These are phyloP conservation scores for Sanguinoderma infundibulare DNA, from an alignment of 1,284 basidiomycete species.

Conservation along the genomic window DNA sequence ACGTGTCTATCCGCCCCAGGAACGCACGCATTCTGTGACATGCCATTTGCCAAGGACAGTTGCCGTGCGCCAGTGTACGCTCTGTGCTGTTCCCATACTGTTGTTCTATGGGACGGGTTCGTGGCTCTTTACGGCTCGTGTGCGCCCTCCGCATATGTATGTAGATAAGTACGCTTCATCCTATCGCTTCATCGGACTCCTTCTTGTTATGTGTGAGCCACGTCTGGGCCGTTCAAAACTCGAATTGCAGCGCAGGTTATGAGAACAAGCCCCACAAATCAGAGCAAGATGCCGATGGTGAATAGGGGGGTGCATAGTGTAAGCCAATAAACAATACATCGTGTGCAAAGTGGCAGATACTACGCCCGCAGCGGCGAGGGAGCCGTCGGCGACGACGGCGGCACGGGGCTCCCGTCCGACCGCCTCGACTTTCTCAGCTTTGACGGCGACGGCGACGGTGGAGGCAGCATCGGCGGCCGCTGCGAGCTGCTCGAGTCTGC, in stretches of 20 bases:
- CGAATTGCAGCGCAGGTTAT: not conserved
- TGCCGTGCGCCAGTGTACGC: conserved; percentile 12
- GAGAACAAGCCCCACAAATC: not conserved
- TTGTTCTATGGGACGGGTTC: conserved; percentile 1
- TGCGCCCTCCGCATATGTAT: conserved; percentile 14
- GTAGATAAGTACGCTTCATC: conserved; percentile 19
- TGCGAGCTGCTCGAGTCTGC: conserved; percentile 10
- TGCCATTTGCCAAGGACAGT: conserved; percentile 4
- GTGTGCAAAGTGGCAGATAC: not conserved
- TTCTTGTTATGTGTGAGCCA: not conserved
- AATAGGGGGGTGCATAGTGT: conserved; percentile 1
- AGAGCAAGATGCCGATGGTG: not conserved
- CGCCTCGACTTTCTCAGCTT: conserved; percentile 23
- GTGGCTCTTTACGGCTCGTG: not conserved
- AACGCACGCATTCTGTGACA: conserved; percentile 7
- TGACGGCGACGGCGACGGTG: conserved; percentile 20
- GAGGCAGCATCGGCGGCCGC: conserved; percentile 19
- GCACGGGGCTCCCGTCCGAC: conserved; percentile 16
- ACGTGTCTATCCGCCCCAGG: not conserved
- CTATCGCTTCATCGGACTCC: conserved; percentile 5
- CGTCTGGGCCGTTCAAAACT: not conserved
- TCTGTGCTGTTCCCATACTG: conserved; percentile 1
- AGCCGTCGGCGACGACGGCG: not conserved
- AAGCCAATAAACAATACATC: conserved; percentile 11
- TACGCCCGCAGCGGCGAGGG: conserved; percentile 10